Conservation (phyloP, 306 rosid genomes). For the Malus domestica region DNA sequence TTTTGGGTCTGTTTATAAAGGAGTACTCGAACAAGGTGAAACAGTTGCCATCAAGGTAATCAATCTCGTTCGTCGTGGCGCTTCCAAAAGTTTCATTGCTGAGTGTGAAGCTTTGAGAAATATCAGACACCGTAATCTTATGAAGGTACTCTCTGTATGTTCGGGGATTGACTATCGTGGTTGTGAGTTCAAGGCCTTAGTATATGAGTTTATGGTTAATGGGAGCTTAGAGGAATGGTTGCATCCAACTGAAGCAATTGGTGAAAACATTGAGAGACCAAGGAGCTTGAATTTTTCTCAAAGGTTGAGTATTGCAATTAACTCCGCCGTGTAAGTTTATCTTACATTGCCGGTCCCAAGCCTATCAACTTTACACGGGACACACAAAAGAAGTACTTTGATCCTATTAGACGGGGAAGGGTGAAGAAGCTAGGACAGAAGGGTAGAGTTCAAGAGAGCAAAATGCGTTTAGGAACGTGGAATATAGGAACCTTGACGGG, state of each 20-base stretch:
- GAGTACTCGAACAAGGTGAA: constrained; percentile 12
- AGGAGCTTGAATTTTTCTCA: constrained; percentile 21
- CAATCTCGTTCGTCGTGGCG: constrained; percentile 32
- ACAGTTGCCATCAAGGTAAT: constrained; percentile 35
- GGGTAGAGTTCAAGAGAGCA: too few species aligned
- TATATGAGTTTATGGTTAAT: constrained; percentile 32
- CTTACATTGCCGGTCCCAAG: too few species aligned
- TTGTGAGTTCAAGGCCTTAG: constrained; percentile 31
- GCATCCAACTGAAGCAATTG: constrained; percentile 1
- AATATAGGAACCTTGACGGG: too few species aligned
- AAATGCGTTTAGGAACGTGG: too few species aligned
- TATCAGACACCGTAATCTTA: constrained; percentile 34
- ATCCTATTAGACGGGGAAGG: too few species aligned
- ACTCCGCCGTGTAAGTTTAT: too few species aligned
- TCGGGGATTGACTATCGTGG: constrained; percentile 14
- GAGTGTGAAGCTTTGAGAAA: constrained; percentile 26
- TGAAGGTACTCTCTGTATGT: constrained; percentile 26
- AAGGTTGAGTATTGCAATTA: constrained; percentile 17
- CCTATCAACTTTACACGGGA: too few species aligned
- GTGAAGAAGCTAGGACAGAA: too few species aligned
- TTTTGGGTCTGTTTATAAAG: not conserved
- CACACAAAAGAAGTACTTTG: too few species aligned
- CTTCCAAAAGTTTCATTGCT: constrained; percentile 26
- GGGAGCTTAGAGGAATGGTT: constrained; percentile 29
- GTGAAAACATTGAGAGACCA: not conserved